These are phyloP conservation scores for Rasamsonia emersonii DNA, from an alignment of 2,329 filamentous ascomycete genomes.

Conservation along the genomic window DNA sequence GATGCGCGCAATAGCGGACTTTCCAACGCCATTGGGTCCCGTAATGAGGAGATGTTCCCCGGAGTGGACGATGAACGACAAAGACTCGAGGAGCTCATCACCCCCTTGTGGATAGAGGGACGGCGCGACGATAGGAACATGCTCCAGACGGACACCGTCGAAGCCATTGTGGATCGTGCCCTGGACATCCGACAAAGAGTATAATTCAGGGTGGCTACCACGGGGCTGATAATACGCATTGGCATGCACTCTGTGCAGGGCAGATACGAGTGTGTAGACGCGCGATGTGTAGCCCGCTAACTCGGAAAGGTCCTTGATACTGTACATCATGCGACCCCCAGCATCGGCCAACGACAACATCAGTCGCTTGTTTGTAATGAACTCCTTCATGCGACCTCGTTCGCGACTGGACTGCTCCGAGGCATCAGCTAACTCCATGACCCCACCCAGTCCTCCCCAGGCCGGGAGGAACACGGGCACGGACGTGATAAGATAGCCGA, in stretches of 20 bases:
- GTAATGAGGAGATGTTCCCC: conserved; percentile 94
- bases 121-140: conserved; percentile 87
- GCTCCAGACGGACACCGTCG: conserved; percentile 84
- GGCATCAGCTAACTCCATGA: conserved; percentile 51
- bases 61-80: conserved; percentile 80
- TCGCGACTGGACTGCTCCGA: conserved; percentile 46
- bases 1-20: conserved; percentile 78
- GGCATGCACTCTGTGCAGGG: conserved; percentile 86
- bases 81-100: conserved; percentile 78
- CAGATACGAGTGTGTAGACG: conserved; percentile 91
- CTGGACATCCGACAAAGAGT: conserved; percentile 82
- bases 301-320: conserved; percentile 94
- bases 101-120: conserved; percentile 81
- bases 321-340: conserved; percentile 98
- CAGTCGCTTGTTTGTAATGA: conserved; percentile 96
- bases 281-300: conserved; percentile 92
- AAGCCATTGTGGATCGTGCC: conserved; percentile 92
- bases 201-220: conserved; percentile 66
- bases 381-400: conserved; percentile 88
- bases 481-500: conserved; percentile 88
- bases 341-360: conserved; percentile 97
- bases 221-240: conserved; percentile 69
- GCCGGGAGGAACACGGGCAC: conserved; percentile 89
- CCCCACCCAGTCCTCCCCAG: conserved; percentile 77
- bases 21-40: conserved; percentile 89